phyloP scores from a whole-genome alignment of 2,329 filamentous ascomycete genomes.

The Cadophora gregata region DNA sequence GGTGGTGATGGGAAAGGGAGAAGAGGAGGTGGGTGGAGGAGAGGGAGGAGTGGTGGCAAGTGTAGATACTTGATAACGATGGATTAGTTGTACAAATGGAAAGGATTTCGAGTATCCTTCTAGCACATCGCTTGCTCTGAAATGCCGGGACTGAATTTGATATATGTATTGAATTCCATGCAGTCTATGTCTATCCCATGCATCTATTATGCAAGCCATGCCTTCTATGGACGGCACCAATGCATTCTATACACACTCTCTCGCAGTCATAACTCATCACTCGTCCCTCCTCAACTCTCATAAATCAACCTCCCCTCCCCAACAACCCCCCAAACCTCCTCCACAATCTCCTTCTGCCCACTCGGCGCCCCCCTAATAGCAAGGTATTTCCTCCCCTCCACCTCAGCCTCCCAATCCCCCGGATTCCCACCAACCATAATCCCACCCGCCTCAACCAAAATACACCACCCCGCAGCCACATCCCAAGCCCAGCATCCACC shows the following conservation, averaged over 20 bases:
- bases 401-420: conserved; percentile 68
- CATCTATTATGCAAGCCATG: neutral
- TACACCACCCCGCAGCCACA: conserved; percentile 81
- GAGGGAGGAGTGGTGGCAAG: neutral
- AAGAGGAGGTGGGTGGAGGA: neutral
- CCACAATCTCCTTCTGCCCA: conserved; percentile 65
- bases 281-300: conserved; percentile 28
- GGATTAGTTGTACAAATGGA: neutral
- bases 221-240: neutral
- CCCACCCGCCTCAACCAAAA: conserved; percentile 76
- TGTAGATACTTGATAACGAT: neutral
- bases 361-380: conserved; percentile 64
- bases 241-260: neutral
- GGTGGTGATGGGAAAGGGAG: neutral
- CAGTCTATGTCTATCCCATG: conserved; percentile 14
- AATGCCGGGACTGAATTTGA: neutral
- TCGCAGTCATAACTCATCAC: neutral
- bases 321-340: conserved; percentile 69
- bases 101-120: neutral
- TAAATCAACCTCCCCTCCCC: conserved; percentile 61
- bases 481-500: conserved; percentile 87
- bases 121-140: neutral
- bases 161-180: neutral
- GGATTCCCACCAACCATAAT: conserved; percentile 75
- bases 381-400: conserved; percentile 67